These are phyloP conservation scores for Arabis alpina DNA, from an alignment of 345 rosid genomes.

Conservation along the genomic window DNA sequence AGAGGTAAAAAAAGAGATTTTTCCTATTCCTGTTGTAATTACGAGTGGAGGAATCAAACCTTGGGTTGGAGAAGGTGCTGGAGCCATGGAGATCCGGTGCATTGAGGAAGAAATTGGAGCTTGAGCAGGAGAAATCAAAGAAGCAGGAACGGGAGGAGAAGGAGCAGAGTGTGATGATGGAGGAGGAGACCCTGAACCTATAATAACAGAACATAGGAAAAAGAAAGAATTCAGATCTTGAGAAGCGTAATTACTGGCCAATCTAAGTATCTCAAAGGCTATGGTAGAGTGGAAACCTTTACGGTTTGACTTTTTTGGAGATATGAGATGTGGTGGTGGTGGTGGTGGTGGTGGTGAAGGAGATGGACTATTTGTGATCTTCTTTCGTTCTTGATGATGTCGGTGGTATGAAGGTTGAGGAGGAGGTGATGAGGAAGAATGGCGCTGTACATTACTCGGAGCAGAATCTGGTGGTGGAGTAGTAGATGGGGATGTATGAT, in stretches of 20 bases:
- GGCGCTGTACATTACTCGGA: conserved; percentile 36
- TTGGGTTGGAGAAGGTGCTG: conserved; percentile 59
- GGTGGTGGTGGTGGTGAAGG: conserved; percentile 51
- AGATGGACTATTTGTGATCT: conserved; percentile 43
- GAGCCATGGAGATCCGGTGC: conserved; percentile 47
- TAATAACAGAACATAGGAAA: conserved; percentile 36
- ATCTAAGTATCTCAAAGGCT: conserved; percentile 17
- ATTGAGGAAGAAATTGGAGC: conserved; percentile 46
- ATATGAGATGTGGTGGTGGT: conserved; percentile 45
- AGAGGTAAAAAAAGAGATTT: conserved; percentile 1
- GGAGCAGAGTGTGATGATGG: conserved; percentile 54
- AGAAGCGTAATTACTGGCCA: conserved; percentile 7
- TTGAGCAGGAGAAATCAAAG: conserved; percentile 49
- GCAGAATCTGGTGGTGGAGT: conserved; percentile 40
- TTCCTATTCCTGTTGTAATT: background rate
- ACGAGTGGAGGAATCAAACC: conserved; percentile 46
- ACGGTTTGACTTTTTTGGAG: conserved; percentile 52
- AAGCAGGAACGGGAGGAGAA: conserved; percentile 51
- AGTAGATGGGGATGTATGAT: conserved; percentile 28
- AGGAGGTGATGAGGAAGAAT: conserved; percentile 53
- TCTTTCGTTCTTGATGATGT: conserved; percentile 48
- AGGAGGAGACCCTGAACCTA: conserved; percentile 56
- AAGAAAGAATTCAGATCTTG: conserved; percentile 27
- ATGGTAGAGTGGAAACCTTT: conserved; percentile 45
- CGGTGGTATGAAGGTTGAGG: conserved; percentile 52